Base-by-base conservation (phyloP, 139 green algal genomes). In the Eudorina sp. region DNA sequence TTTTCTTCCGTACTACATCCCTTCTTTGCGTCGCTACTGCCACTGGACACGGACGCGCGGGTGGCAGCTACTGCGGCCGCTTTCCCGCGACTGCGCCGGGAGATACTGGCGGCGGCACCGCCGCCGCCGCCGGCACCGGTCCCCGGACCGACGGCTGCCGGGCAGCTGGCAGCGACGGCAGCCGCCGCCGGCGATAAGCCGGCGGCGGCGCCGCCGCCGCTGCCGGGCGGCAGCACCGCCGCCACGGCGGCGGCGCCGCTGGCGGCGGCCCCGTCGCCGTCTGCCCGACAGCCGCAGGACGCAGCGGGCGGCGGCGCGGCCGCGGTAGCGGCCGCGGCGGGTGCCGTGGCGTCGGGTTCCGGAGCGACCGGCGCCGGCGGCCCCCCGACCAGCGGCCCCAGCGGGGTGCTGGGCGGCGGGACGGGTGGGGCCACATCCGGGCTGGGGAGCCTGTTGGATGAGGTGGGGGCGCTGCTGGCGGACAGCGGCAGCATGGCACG, bases 1-100 rank as follows among this genome's bases (percentile, higher is more conserved):
- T 97, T 99, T 53, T 51, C 78, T 0, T 27, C 85, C 31, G 80
- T 92, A 69, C 90, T 97, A 82, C 94, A 97, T 89, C 92, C 94
- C 18, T 95, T 97, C 89, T 95, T 95, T 58, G 81, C 85, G 3
- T 89, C 77, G 25, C 85, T 97, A 85, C 92, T 97, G 84, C 77
- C 84, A 0, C 41, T 96, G 53, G 95, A 97, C 81, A 78, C 93
- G 19, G 95, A 99, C 70, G 91, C 89, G 8, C 89, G 96, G 1
- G 86, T 95, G 64, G 91, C 84, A 8, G 90, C 92, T n/a, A 55
- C 90, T 40, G 90, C 78, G 73, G 48, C 58, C 64, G 76, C 84
- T 16, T 53, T 78, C 53, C 88, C 48, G 43, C 43, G 31, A 21
- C 66, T 83, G 53, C 53, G 51, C 16, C 34, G 60, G 51, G 81